Evolutionary conservation across 2,329 filamentous ascomycete species (phyloP).

Genomic region (Aspergillus sp.): DNA sequence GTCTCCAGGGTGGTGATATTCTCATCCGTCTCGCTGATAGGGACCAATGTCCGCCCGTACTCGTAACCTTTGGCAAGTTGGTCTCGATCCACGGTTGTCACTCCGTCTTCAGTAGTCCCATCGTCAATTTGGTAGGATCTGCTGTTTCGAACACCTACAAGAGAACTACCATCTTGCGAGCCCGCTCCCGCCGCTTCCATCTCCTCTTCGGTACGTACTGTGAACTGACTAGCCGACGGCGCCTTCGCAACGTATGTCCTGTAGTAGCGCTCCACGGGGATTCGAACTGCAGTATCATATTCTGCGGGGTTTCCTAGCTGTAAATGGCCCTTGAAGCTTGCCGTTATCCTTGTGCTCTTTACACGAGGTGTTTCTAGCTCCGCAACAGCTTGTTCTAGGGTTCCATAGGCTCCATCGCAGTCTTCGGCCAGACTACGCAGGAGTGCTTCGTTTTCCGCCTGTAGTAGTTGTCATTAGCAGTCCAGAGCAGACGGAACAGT

Average conservation of each 20-base stretch:
- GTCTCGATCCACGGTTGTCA: slow-evolving; percentile 77
- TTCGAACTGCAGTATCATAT: slow-evolving; percentile 73
- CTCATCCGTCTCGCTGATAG: slow-evolving; percentile 81
- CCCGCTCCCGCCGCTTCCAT: slow-evolving; percentile 51
- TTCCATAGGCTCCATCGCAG: slow-evolving; percentile 76
- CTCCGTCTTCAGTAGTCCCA: slow-evolving; percentile 71
- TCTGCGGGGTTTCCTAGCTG: slow-evolving; percentile 75
- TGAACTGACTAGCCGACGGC: slow-evolving; percentile 75
- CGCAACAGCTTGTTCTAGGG: slow-evolving; percentile 79
- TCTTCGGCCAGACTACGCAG: slow-evolving; percentile 66
- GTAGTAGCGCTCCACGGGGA: slow-evolving; percentile 89
- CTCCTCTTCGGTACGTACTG: slow-evolving; percentile 52
- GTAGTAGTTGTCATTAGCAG: slow-evolving; percentile 7
- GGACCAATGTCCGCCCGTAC: slow-evolving; percentile 88
- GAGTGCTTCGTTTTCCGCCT: slow-evolving; percentile 71
- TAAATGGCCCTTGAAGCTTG: slow-evolving; percentile 76
- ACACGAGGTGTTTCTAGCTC: slow-evolving; percentile 75
- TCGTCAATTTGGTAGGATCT: slow-evolving; percentile 81
- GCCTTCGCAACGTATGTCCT: slow-evolving; percentile 76
- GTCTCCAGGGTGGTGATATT: slow-evolving; percentile 89
- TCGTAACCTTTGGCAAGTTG: slow-evolving; percentile 89
- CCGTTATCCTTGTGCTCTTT: slow-evolving; percentile 73
- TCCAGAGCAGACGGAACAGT: neutral
- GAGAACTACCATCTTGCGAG: slow-evolving; percentile 38
- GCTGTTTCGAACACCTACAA: slow-evolving; percentile 73